Conservation (phyloP, 2,329 filamentous ascomycete genomes). For the Claviceps humidiphila region DNA sequence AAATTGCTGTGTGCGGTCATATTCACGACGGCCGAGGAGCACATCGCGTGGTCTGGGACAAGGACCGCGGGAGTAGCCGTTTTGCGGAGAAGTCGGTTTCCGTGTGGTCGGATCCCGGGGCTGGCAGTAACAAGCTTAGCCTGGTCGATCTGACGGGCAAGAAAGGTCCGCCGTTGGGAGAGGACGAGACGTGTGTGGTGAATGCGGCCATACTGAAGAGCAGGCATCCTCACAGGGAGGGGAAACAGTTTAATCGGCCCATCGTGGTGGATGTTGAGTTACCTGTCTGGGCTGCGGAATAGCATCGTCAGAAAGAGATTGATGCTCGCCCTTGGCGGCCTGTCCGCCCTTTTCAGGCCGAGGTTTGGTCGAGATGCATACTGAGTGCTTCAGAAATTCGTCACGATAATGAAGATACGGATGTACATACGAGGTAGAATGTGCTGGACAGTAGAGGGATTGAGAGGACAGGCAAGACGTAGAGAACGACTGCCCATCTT, state of each 20-base stretch:
- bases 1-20: conserved; percentile 57
- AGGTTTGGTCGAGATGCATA: too few species aligned
- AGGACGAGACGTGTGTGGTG: conserved; percentile 58
- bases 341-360: too few species aligned
- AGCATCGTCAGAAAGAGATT: background rate
- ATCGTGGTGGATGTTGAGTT: conserved; percentile 75
- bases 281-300: conserved; percentile 30
- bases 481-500: background rate
- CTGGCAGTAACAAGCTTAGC: conserved; percentile 42
- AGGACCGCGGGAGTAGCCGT: conserved; percentile 23
- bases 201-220: conserved; percentile 66
- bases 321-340: background rate
- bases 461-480: too few species aligned
- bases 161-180: conserved; percentile 13
- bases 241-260: conserved; percentile 60
- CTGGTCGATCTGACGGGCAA: conserved; percentile 46
- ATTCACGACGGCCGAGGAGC: conserved; percentile 56
- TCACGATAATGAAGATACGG: too few species aligned
- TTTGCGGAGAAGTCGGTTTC: conserved; percentile 31
- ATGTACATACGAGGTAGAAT: too few species aligned
- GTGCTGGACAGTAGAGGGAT: too few species aligned
- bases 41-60: conserved; percentile 48
- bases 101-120: conserved; percentile 47
- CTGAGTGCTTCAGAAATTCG: too few species aligned
- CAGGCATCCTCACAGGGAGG: conserved; percentile 47